Evolutionary conservation across 2,329 filamentous ascomycete species (phyloP), one percentile per base, ranked within the genome.

Genomic region (Sarocladium brachiariae): DNA sequence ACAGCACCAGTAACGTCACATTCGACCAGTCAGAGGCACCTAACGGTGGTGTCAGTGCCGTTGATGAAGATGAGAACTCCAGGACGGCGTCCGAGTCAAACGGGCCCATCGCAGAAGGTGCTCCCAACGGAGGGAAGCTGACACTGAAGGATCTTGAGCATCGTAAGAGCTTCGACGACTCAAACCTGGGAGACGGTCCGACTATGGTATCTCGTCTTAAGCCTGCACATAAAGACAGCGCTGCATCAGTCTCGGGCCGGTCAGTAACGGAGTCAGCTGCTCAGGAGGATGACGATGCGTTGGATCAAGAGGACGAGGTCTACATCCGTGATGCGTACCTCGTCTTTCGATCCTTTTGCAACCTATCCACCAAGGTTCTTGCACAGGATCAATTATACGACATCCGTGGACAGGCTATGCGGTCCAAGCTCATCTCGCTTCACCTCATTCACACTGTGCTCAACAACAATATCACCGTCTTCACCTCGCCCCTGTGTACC

Each of bases 241-340:
- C 61, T 25, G 56, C 56, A 6, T 80, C 79, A 4, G 63, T 71
- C 6, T 79, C 78, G 11, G 78, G 76, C 35, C 75, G 79, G 54
- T 76, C 75, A 8, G 46, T 70, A 74, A 1, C 70, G 71, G 3
- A 84, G 86, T 50, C 72, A 30, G 49, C 74, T 51, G 70, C 72
- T 14, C 74, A 80, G 27, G 81, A 86, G 51, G 70, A 75, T 19
- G 63, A 77, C 21, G 83, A 89, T 51, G 71, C 74, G 18, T 69
- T 83, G 18, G 83, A 86, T 50, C 76, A 77, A 24, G 90, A 96
- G 63, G 93, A 99, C 62, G 93, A 99, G 64, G 89, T 97, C 18
- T 97, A 95, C 64, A 90, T 97, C 59, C 88, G 93, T 59, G 93
- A 99, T 70, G 91, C 93, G 9, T 99, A 97, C 67, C 80, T 99